Base-by-base conservation (phyloP, 139 green algal species). In the Tetradesmus lagerheimii region DNA sequence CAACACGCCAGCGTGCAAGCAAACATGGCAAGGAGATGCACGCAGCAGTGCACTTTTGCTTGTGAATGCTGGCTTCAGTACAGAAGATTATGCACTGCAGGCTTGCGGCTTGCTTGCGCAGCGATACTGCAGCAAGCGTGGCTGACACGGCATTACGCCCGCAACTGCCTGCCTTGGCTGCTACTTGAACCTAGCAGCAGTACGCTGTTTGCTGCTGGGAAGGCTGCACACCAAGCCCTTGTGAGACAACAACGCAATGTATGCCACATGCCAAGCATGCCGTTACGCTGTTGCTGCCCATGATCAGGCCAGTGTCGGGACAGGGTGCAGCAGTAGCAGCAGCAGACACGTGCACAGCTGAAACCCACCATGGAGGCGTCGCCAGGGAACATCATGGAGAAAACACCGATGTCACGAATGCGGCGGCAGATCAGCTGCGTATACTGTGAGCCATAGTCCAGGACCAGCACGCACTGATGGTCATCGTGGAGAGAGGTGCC, bases 351-450 rank as follows among this genome's bases (percentile, higher is more conserved):
- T 71, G 57, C 57, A 71, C 57, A 47, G 15, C 85, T 29, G 5
- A 45, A 20, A 78, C 93, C 75, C 84, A 99, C 97, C 94, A 98
- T 84, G 0, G 83, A 90, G 37, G 94, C 95, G 80, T 99, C 98
- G 4, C 96, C 98, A 53, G 98, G 97, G 37, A 99, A 90, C 41
- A 99, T 94, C 85, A 98, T 92, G 2, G 98, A 99, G 74, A 97
- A 97, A 38, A 99, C 95, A 18, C 93, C 92, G 18, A 98, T 93
- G 90, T 99, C 98, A 74, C 98, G 93, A 25, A 99, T 93, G 0
- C 98, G 93, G 41, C 98, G 92, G 0, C 97, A 95, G 88, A 99
- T 99, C 0, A 99, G 95, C 93, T 99, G 98, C 0, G 97, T 99
- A 92, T 99, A 99, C 90, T 99, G 98, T 1, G 95, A 98, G 25